These are phyloP conservation scores for Dactylellina sp. DNA, from an alignment of 2,329 filamentous ascomycete species.

Conservation along the genomic window DNA sequence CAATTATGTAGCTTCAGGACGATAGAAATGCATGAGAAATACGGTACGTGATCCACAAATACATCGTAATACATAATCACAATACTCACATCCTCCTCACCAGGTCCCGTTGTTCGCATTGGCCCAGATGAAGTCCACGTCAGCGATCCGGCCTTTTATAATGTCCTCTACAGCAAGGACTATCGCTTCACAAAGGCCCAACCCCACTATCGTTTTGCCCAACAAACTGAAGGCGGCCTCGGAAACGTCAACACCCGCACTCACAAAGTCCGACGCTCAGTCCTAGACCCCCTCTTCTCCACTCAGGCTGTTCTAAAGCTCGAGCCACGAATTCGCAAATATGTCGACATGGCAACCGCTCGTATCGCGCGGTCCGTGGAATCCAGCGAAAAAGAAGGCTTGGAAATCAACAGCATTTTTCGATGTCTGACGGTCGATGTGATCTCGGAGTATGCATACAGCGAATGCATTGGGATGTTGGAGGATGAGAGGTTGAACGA, in stretches of 20 bases:
- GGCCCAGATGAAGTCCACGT: conserved; percentile 63
- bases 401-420: conserved; percentile 57
- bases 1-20: conserved; percentile 59
- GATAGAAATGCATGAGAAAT: conserved; percentile 62
- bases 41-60: conserved; percentile 59
- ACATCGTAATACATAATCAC: conserved; percentile 10
- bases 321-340: conserved; percentile 41
- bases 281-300: conserved; percentile 65
- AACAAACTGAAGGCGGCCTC: conserved; percentile 50
- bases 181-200: conserved; percentile 63
- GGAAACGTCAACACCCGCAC: conserved; percentile 63
- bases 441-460: conserved; percentile 65
- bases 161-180: conserved; percentile 64
- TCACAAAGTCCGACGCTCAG: conserved; percentile 65
- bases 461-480: conserved; percentile 63
- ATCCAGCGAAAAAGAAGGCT: conserved; percentile 43
- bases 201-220: conserved; percentile 47
- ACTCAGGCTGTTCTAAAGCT: conserved; percentile 60
- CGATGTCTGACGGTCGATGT: conserved; percentile 64
- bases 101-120: conserved; percentile 64
- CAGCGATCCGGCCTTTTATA: conserved; percentile 60
- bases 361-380: conserved; percentile 61
- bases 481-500: conserved; percentile 64
- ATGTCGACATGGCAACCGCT: conserved; percentile 46
- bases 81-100: background rate